Percentiles rank a stretch among this genome's conserved stretches.
Conservation (phyloP, 192 early-diverging fungal species). For the Podochytrium sp. region DNA sequence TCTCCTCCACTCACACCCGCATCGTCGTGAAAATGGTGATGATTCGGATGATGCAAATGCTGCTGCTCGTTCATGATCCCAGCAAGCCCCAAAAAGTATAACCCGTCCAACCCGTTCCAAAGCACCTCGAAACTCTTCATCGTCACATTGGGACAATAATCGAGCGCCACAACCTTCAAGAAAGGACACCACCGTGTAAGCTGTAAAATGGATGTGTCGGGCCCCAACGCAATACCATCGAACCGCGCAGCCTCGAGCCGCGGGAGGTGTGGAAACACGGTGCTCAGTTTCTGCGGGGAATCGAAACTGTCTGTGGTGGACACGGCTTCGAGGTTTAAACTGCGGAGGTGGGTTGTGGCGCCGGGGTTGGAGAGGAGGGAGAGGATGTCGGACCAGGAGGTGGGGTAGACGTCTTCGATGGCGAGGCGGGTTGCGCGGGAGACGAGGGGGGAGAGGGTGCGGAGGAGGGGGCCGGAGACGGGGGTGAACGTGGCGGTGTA, state of each 20-base stretch:
- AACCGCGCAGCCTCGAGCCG: conserved; percentile 47
- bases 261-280: conserved; percentile 35
- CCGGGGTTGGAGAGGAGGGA: conserved; percentile 18
- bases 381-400: conserved; percentile 45
- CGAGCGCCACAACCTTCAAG: conserved; percentile 49
- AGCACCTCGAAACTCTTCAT: conserved; percentile 49
- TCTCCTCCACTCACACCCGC: background rate
- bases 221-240: conserved; percentile 52
- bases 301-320: conserved; percentile 48
- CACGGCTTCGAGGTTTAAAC: conserved; percentile 52
- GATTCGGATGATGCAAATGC: background rate
- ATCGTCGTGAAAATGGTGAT: background rate
- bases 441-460: conserved; percentile 40
- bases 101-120: conserved; percentile 44
- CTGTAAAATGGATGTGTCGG: conserved; percentile 27
- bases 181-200: conserved; percentile 34
- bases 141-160: conserved; percentile 50
- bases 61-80: conserved; percentile 42
- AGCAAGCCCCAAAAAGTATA: conserved; percentile 53
- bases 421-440: conserved; percentile 25
- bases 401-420: conserved; percentile 49
- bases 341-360: conserved; percentile 23
- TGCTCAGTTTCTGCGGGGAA: conserved; percentile 32
- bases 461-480: conserved; percentile 7
- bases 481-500: conserved; percentile 6